A percentile compares a stretch with the other conserved stretches of the same genome.
Evolutionary conservation across 441 rosid genomes (phyloP).

Genomic region (Erodium chrysanthum): DNA sequence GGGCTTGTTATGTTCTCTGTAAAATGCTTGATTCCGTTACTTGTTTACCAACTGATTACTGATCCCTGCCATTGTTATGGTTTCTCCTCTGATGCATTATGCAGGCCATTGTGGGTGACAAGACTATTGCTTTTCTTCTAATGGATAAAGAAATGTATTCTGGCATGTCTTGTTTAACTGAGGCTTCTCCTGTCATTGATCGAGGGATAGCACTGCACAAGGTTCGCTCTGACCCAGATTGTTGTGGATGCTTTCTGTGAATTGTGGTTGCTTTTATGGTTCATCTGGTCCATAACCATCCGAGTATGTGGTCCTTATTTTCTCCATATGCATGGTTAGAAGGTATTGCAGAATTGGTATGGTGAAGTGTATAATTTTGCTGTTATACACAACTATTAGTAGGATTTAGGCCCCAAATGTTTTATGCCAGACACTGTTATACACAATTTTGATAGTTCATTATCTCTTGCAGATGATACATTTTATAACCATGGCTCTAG

Average conservation of each 20-base stretch:
- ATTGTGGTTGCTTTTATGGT: slow-evolving; percentile 14
- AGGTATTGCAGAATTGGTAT: slow-evolving; percentile 3
- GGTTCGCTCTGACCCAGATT: slow-evolving; percentile 31
- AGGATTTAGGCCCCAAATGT: slow-evolving; percentile 1
- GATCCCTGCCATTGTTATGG: slow-evolving; percentile 5
- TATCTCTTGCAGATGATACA: slow-evolving; percentile 58
- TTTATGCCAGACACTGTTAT: background rate
- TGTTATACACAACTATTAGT: background rate
- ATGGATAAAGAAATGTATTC: slow-evolving; percentile 79
- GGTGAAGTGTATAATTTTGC: background rate
- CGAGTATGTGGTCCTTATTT: slow-evolving; percentile 11
- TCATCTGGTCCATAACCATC: slow-evolving; percentile 6
- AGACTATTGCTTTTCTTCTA: slow-evolving; percentile 56
- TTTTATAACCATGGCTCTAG: slow-evolving; percentile 69
- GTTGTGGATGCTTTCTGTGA: slow-evolving; percentile 7
- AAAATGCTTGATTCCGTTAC: slow-evolving; percentile 3
- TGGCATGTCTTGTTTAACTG: slow-evolving; percentile 61
- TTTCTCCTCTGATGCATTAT: slow-evolving; percentile 22
- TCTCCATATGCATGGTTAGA: background rate
- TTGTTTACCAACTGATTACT: slow-evolving; percentile 1
- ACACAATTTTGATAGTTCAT: background rate
- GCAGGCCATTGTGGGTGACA: slow-evolving; percentile 83
- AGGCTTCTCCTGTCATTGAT: slow-evolving; percentile 46
- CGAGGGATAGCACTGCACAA: slow-evolving; percentile 78
- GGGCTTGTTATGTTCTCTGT: background rate